Base-by-base conservation (phyloP, 148 eudicot species). In the Amaranthus palmeri region DNA sequence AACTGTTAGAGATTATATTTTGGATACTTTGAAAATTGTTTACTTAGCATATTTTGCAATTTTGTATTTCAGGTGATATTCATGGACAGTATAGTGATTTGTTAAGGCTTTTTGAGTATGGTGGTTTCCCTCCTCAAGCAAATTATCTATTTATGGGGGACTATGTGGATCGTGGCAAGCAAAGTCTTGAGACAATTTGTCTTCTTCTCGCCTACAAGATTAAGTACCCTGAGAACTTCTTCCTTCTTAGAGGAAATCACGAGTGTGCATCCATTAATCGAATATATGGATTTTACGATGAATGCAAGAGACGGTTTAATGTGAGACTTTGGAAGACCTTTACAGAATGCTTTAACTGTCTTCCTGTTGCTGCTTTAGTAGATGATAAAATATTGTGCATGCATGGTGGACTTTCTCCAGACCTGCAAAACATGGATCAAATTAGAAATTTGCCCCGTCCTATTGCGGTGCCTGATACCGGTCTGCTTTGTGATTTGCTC, bases 401-500 rank as follows among this genome's bases (percentile, higher is more conserved):
- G 93, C 93, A 89, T 71, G 93, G 93, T 70, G 93, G 90, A 51
- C 93, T 89, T 61, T 89, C 90, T 65, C 93, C 93, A 41, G 93
- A 88, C 61, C 84, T 89, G 70, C 77, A 81, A 57, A 77, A 82
- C 70, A 83, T 89, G 82, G 88, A 86, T 74, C 87, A 85, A 64
- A 82, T 89, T 75, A 85, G 88, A 63, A 83, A 61, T 75, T 72
- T 89, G 73, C 90, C 87, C 56, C 90, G 90, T 18, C 93, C 88
- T 58, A 85, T 81, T 77, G 82, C 78, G 67, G 79, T 88, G 14
- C 93, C 90, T 25, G 93, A 86, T 73, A 86, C 86, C 8, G 93
- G 93, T 54, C 79, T 89, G 71, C 93, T 89, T 54, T 89, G 90
- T 83, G 93, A 89, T 83, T 81, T 89, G 78, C 86, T 89, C 10